Percentiles rank a stretch among this genome's conserved stretches.
Conservation (phyloP, 2,329 filamentous ascomycete genomes). For the Mycogone perniciosa region DNA sequence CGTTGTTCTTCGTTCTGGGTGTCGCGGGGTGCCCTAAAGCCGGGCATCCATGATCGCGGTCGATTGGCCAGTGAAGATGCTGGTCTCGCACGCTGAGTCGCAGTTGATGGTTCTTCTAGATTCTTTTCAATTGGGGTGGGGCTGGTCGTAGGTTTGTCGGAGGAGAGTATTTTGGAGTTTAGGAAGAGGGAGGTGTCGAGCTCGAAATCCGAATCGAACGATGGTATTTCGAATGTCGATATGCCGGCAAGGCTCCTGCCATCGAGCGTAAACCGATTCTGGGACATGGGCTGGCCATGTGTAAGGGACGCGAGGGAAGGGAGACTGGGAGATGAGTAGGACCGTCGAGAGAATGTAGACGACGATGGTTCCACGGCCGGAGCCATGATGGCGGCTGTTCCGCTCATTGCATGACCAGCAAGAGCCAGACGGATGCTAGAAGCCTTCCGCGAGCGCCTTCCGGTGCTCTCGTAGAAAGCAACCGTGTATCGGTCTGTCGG, state of each 20-base stretch:
- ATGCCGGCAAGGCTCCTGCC: constrained; percentile 17
- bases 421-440: constrained; percentile 1
- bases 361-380: constrained; percentile 29
- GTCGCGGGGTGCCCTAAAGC: constrained; percentile 35
- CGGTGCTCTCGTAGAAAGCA: constrained; percentile 10
- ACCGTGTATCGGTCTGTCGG: constrained; percentile 17
- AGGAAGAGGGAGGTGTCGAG: constrained; percentile 39
- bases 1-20: constrained; percentile 17
- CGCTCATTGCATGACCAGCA: constrained; percentile 30
- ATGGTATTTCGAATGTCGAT: constrained; percentile 45
- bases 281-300: constrained; percentile 18
- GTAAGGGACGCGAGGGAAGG: constrained; percentile 22
- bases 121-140: background rate
- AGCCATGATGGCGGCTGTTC: constrained; percentile 33
- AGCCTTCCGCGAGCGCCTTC: constrained; percentile 1
- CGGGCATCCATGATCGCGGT: constrained; percentile 47
- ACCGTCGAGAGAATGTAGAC: constrained; percentile 26
- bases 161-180: background rate
- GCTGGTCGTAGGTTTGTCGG: constrained; percentile 10
- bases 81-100: constrained; percentile 26
- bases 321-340: constrained; percentile 30
- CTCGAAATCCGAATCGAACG: constrained; percentile 45
- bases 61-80: constrained; percentile 42
- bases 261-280: constrained; percentile 2
- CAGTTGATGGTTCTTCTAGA: constrained; percentile 4